phyloP scores from a whole-genome alignment of 495 filamentous ascomycete genomes.

The Aspergillus heteromorphus region DNA sequence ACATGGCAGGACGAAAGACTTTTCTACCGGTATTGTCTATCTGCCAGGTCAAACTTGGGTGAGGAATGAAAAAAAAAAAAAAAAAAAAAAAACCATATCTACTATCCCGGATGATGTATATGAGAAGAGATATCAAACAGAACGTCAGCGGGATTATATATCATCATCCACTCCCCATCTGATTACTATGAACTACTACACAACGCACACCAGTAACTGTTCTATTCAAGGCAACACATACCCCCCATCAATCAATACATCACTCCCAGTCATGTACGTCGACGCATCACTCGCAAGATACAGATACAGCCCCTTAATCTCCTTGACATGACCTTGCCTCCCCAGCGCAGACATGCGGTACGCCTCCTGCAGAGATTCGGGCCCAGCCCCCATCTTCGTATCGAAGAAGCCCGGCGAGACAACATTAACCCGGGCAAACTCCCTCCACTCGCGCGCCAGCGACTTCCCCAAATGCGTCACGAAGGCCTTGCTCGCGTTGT shows the following conservation, averaged over 20 bases:
- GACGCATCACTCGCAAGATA: constrained; percentile 60
- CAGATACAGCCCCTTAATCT: constrained; percentile 60
- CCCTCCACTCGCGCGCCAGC: constrained; percentile 65
- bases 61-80: no score
- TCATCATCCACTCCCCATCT: no score
- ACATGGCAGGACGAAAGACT: no score
- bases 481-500: constrained; percentile 65
- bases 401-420: constrained; percentile 66
- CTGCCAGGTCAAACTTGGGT: no score
- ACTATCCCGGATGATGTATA: no score
- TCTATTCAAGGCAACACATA: constrained; percentile 34
- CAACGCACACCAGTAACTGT: no score
- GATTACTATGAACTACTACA: no score
- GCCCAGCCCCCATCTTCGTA: constrained; percentile 52
- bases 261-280: constrained; percentile 64
- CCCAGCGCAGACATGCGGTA: constrained; percentile 59
- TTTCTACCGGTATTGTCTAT: no score
- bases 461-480: constrained; percentile 62
- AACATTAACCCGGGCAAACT: constrained; percentile 58
- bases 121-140: no score
- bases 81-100: no score
- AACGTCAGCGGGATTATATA: no score
- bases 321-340: constrained; percentile 53
- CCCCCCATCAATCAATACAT: constrained; percentile 58
- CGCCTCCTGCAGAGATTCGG: constrained; percentile 47